phyloP scores from a whole-genome alignment of 768 basidiomycete species.

The Lepiota venenata region DNA sequence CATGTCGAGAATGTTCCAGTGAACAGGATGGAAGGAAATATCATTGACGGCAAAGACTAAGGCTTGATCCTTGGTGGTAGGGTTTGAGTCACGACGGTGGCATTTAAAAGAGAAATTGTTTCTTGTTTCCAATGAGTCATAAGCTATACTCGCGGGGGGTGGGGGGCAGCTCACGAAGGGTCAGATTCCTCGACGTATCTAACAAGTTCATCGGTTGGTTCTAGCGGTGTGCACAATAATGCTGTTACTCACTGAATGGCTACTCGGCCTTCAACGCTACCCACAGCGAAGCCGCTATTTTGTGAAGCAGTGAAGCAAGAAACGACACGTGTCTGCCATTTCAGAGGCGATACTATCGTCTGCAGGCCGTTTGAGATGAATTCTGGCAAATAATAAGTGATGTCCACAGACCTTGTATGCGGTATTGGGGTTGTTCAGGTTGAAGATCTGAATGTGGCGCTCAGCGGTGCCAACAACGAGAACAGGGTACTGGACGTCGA shows the following conservation, averaged over 20 bases:
- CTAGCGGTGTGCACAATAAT: background rate
- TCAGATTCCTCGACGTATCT: conserved; percentile 91
- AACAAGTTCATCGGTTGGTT: background rate
- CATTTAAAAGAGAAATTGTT: conserved; percentile 91
- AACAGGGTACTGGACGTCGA: conserved; percentile 78
- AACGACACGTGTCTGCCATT: conserved; percentile 89
- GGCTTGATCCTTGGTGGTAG: conserved; percentile 58
- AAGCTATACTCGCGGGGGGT: background rate
- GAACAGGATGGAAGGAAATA: conserved; percentile 81
- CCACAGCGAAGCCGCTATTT: conserved; percentile 75
- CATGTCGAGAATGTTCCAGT: conserved; percentile 86
- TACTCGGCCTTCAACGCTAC: conserved; percentile 88
- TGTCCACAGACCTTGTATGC: conserved; percentile 64
- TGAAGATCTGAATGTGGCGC: conserved; percentile 86
- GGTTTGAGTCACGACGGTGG: conserved; percentile 58
- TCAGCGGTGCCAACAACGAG: conserved; percentile 95
- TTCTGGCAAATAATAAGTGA: conserved; percentile 1
- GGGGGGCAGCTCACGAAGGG: conserved; percentile 40
- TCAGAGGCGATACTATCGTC: conserved; percentile 36
- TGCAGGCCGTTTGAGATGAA: background rate
- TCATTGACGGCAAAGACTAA: conserved; percentile 82
- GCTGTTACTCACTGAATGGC: conserved; percentile 81
- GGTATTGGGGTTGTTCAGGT: conserved; percentile 77
- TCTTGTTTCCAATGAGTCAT: conserved; percentile 24
- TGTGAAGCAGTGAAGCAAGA: conserved; percentile 73